phyloP scores from a whole-genome alignment of 2,329 filamentous ascomycete genomes.

The Alternaria sp. region DNA sequence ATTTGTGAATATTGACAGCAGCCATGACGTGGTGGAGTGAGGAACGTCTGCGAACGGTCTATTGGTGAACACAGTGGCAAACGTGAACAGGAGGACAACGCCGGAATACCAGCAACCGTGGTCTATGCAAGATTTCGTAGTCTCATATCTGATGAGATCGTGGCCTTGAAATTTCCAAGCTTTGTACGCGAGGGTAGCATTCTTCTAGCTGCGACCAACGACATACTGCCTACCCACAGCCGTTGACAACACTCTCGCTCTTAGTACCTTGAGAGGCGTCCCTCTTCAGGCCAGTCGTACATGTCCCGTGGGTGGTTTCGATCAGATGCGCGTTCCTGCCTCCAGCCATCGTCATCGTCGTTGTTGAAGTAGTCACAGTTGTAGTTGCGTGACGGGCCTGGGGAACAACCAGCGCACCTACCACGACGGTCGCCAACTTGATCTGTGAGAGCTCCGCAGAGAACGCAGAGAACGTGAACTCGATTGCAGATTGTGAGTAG shows the following conservation, averaged over 20 bases:
- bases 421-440: conserved; percentile 13
- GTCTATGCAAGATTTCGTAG: background rate
- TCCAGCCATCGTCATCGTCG: conserved; percentile 22
- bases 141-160: background rate
- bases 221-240: background rate
- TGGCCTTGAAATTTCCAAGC: background rate
- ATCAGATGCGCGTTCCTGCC: conserved; percentile 12
- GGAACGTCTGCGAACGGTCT: conserved; percentile 10
- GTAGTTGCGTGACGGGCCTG: conserved; percentile 5
- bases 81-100: background rate
- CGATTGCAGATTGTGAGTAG: conserved; percentile 28
- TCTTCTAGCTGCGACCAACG: background rate
- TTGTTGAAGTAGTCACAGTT: conserved; percentile 3
- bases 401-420: conserved; percentile 21
- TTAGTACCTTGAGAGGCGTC: conserved; percentile 3
- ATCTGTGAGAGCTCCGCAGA: conserved; percentile 28
- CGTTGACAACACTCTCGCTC: background rate
- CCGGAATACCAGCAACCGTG: background rate
- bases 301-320: conserved; percentile 24
- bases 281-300: conserved; percentile 22
- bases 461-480: conserved; percentile 25
- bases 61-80: conserved; percentile 7
- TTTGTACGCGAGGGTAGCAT: background rate
- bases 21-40: conserved; percentile 17
- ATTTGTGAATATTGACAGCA: conserved; percentile 6